Base-by-base conservation (phyloP, 371 early-diverging fungal genomes). In the Actinomortierella wolfii region DNA sequence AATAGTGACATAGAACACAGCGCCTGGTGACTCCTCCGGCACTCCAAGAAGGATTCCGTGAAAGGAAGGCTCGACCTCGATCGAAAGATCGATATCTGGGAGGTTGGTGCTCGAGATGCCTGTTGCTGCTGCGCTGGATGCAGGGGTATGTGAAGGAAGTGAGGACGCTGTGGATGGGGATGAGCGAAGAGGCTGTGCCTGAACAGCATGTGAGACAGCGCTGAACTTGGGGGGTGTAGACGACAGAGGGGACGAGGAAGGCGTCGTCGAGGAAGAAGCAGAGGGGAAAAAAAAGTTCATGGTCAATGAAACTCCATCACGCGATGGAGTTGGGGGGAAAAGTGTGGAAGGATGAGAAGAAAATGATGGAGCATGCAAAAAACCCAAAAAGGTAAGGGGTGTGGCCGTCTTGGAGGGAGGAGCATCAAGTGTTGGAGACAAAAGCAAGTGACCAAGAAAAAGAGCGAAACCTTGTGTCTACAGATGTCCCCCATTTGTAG, bases 1-100 rank as follows among this genome's bases (percentile, higher is more conserved):
- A n/a, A 62, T 66, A 1, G 71, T 71, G 4, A 62, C 71, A 41
- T 71, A 65, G 34, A 71, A 39, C 28, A 71, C 61, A 1, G 71
- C 71, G 20, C 71, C 71, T 2, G 45, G 18, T 1, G 65, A 71
- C 51, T 71, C 71, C 41, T 71, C 71, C 18, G 71, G 71, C 43
- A 71, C 29, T 1, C 71, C 71, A 11, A 65, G 25, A 15, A 71
- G 62, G 7, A 71, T 66, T 13, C 71, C 71, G 52, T 71, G 61
- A 49, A 71, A 71, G 24, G 71, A 71, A 3, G 71, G 61, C 25
- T 71, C 71, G 17, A 71, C 65, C 13, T 71, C 71, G 25, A 71
- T 61, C 56, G 61, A 34, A 7, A 71, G 53, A 11, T 71, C 71
- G 44, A 71, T 50, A 61, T 71, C 71, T 48, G 26, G 47, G 25